These are phyloP conservation scores for Xylariaceae sp. DNA, from an alignment of 2,329 filamentous ascomycete genomes.

Conservation along the genomic window DNA sequence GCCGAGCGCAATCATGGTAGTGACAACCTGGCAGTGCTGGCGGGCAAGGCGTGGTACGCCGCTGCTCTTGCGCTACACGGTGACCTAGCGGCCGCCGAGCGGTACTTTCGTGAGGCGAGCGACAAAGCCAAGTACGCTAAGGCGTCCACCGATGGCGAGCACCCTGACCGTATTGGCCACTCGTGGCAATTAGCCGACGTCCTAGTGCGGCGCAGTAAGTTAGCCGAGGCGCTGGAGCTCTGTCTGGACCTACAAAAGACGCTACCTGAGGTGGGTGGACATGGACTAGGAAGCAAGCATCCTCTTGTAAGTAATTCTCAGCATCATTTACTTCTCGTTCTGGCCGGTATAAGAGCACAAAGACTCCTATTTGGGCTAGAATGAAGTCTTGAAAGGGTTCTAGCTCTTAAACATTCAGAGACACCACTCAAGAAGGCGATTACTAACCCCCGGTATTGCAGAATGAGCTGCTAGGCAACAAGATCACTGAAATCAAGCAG, in stretches of 20 bases:
- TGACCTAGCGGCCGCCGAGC: not conserved
- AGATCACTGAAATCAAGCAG: not conserved
- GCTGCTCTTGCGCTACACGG: not conserved
- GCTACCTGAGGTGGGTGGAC: not conserved
- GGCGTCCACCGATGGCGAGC: not conserved
- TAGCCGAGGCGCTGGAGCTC: not conserved
- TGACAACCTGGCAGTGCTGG: not conserved
- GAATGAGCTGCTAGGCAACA: not conserved
- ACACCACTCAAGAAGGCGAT: not conserved
- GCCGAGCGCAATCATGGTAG: not conserved
- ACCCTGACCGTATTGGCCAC: not conserved
- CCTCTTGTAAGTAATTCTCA: not conserved
- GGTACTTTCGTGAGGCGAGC: not conserved
- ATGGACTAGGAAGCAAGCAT: not conserved
- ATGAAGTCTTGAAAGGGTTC: not conserved
- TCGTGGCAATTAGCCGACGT: not conserved
- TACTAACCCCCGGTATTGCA: not conserved
- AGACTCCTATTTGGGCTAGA: not conserved
- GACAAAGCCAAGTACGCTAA: not conserved
- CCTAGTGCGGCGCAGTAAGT: not conserved
- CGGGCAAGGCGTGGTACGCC: constrained; percentile 1
- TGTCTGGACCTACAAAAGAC: not conserved
- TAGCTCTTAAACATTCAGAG: not conserved
- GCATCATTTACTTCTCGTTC: not conserved
- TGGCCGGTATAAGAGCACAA: not conserved